Evolutionary conservation across 306 rosid genomes (phyloP).

Genomic region (Abrus precatorius): DNA sequence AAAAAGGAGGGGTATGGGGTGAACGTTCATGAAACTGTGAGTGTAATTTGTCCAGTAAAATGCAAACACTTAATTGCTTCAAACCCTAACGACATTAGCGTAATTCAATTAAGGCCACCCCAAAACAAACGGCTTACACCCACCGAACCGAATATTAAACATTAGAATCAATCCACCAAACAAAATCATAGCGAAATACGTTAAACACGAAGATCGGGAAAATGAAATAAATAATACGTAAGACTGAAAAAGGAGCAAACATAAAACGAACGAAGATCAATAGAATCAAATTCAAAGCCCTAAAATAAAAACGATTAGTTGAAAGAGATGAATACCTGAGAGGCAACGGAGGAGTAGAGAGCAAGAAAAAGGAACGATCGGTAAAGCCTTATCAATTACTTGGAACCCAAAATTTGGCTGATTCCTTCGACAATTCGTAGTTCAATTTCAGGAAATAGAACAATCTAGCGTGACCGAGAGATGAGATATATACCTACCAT

Average conservation of each 20-base stretch:
- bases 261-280: not conserved
- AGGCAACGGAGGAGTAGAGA: not conserved
- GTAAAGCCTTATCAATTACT: not conserved
- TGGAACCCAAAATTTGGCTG: not conserved
- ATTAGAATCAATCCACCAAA: slow-evolving; percentile 5
- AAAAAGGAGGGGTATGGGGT: too few species aligned
- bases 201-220: slow-evolving; percentile 3
- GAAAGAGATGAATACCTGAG: slow-evolving; percentile 41
- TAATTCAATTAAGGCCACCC: slow-evolving; percentile 7
- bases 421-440: not conserved
- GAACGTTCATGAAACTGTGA: too few species aligned
- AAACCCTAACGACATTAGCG: not conserved
- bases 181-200: not conserved
- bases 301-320: not conserved
- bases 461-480: not conserved
- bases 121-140: not conserved
- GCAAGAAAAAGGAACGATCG: not conserved
- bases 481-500: not conserved
- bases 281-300: slow-evolving; percentile 10
- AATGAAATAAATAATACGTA: not conserved
- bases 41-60: not conserved
- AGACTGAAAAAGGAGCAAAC: not conserved
- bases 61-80: not conserved
- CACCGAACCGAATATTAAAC: not conserved
- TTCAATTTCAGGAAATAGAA: not conserved